These are phyloP conservation scores for Auricularia cornea DNA, from an alignment of 768 basidiomycete genomes.

Conservation along the genomic window DNA sequence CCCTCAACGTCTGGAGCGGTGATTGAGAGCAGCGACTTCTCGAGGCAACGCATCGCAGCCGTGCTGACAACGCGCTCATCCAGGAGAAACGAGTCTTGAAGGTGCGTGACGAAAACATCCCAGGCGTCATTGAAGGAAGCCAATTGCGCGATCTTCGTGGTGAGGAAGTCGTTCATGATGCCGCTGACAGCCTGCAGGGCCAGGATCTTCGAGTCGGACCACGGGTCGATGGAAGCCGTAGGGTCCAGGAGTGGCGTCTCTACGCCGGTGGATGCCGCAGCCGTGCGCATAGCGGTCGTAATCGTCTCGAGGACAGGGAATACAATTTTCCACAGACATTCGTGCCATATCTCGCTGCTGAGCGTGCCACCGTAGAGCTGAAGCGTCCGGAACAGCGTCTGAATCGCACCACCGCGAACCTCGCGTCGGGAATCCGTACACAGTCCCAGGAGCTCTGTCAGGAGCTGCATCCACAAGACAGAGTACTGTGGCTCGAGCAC, in stretches of 20 bases:
- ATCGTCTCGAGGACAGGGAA: slow-evolving; percentile 77
- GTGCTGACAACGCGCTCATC: slow-evolving; percentile 67
- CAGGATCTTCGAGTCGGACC: slow-evolving; percentile 85
- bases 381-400: slow-evolving; percentile 89
- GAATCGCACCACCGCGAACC: slow-evolving; percentile 88
- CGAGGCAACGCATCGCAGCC: slow-evolving; percentile 77
- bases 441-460: slow-evolving; percentile 73
- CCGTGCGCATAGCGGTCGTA: slow-evolving; percentile 44
- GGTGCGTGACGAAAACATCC: slow-evolving; percentile 61
- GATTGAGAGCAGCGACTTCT: slow-evolving; percentile 64
- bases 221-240: slow-evolving; percentile 36
- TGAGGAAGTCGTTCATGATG: slow-evolving; percentile 74
- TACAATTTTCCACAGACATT: slow-evolving; percentile 84
- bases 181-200: slow-evolving; percentile 77
- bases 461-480: slow-evolving; percentile 87
- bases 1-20: slow-evolving; percentile 24
- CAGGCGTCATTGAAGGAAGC: slow-evolving; percentile 64
- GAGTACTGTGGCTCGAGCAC: slow-evolving; percentile 66
- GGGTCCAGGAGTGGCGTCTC: slow-evolving; percentile 2
- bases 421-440: slow-evolving; percentile 79
- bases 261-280: slow-evolving; percentile 8
- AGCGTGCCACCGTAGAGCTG: slow-evolving; percentile 88
- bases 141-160: slow-evolving; percentile 63
- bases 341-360: slow-evolving; percentile 76
- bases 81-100: slow-evolving; percentile 60